Evolutionary conservation across 108 stramenopile species (phyloP).

Genomic region (Seminavis robusta): DNA sequence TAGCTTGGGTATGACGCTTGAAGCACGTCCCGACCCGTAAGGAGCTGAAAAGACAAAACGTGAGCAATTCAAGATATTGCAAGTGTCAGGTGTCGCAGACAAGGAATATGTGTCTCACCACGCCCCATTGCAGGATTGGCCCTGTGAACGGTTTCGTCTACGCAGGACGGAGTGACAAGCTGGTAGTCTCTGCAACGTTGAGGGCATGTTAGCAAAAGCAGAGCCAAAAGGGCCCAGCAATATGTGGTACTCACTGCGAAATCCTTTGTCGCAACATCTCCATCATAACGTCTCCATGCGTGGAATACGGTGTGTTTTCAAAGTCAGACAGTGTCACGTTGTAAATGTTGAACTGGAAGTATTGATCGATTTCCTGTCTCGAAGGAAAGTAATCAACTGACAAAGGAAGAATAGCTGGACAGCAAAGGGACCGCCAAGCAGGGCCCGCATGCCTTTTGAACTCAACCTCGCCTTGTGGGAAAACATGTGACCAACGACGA

Average conservation of each 20-base stretch:
- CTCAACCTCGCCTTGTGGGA: constrained; percentile 82
- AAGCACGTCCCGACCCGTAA: too few species aligned
- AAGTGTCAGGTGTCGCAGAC: too few species aligned
- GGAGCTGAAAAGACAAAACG: too few species aligned
- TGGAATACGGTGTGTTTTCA: constrained; percentile 66
- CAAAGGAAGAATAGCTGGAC: constrained; percentile 94
- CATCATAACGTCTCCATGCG: constrained; percentile 73
- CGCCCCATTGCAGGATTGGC: background rate
- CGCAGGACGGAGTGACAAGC: constrained; percentile 51
- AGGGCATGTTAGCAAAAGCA: too few species aligned
- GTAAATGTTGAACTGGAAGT: constrained; percentile 72
- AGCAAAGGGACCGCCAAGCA: constrained; percentile 94
- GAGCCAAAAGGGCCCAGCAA: background rate
- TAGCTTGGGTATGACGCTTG: too few species aligned
- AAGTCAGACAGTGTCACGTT: constrained; percentile 70
- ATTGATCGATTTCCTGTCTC: constrained; percentile 71
- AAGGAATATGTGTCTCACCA: background rate
- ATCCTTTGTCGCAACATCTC: constrained; percentile 89
- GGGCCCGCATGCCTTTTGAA: constrained; percentile 66
- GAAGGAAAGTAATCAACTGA: constrained; percentile 95
- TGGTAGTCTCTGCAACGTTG: too few species aligned
- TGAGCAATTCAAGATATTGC: too few species aligned
- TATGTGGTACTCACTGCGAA: constrained; percentile 16
- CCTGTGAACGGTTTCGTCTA: too few species aligned
- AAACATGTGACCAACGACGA: constrained; percentile 94